Evolutionary conservation across 2,329 filamentous ascomycete genomes (phyloP).

Genomic region (Aureobasidium zeae): DNA sequence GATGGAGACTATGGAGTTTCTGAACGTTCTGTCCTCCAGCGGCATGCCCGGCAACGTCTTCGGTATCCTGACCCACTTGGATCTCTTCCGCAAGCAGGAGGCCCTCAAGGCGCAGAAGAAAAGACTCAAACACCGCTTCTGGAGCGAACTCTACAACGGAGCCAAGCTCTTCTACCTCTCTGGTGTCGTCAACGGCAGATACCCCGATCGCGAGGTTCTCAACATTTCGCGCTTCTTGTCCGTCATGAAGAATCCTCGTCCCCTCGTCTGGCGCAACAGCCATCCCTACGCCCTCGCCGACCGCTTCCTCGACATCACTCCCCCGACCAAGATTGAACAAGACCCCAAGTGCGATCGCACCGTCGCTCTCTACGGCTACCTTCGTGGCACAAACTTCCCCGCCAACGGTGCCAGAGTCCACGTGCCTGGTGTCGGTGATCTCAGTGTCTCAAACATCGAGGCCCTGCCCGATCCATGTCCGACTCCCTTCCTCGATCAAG

Average conservation of each 20-base stretch:
- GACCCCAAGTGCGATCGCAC: conserved; percentile 84
- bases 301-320: conserved; percentile 89
- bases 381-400: conserved; percentile 89
- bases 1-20: conserved; percentile 99
- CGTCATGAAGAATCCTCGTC: conserved; percentile 97
- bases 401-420: conserved; percentile 79
- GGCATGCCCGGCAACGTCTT: conserved; percentile 99
- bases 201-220: conserved; percentile 92
- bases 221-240: conserved; percentile 91
- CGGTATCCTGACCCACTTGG: conserved; percentile 89
- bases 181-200: conserved; percentile 91
- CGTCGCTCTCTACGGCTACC: conserved; percentile 83
- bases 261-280: conserved; percentile 91
- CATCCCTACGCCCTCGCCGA: conserved; percentile 92
- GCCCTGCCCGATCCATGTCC: conserved; percentile 88
- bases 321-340: conserved; percentile 82
- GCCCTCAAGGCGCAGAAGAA: conserved; percentile 91
- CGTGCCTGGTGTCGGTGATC: conserved; percentile 84
- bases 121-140: conserved; percentile 86
- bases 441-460: conserved; percentile 75
- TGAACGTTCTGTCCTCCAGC: conserved; percentile 84
- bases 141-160: conserved; percentile 94
- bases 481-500: conserved; percentile 83
- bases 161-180: conserved; percentile 96
- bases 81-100: conserved; percentile 90